Evolutionary conservation across 1,284 basidiomycete genomes (phyloP), one percentile per base, ranked within the genome.

Genomic region (Apiotrichum mycotoxinovorans): DNA sequence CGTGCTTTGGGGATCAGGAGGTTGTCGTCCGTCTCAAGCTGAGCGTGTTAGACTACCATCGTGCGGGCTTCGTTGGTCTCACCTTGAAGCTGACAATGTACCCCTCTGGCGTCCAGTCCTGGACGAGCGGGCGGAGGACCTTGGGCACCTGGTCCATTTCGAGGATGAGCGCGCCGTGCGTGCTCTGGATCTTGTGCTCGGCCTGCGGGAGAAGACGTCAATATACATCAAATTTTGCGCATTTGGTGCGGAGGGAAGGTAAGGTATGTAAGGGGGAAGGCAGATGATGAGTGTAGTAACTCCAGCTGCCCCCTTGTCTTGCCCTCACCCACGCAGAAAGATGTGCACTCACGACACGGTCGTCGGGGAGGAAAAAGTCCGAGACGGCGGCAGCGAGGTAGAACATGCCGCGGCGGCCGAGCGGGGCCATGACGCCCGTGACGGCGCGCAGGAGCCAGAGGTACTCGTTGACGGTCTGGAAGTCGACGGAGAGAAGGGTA

Each of bases 91-190:
- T 94, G 46, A 98, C 91, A 43, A 97, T 87, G 74, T 86, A 98
- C 0, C 91, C 94, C 54, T 91, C 86, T 1, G 86, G 86, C 0
- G 87, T 88, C 96, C 95, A 98, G 72, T 97, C 88, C 51, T 89
- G 85, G 3, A 97, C 93, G 78, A 98, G 82, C 0, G 91, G 87
- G 73, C 90, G 89, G 45, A 98, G 79, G 38, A 98, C 88, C 77
- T 98, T 98, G 10, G 96, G 95, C 1, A 98, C 94, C 75, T 97
- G 93, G 73, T 98, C 95, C 94, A 98, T 98, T 74, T 97, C 92
- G 61, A 98, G 89, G 42, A 87, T 83, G 35, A 98, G 78, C 63
- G 88, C 93, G 2, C 92, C 92, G 73, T 95, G 93, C 22, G 89
- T 89, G 0, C 91, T 96, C 73, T 98, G 95, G 45, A 98, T 98